Percentiles rank a stretch among this genome's conserved stretches.
Evolutionary conservation across 2,329 filamentous ascomycete genomes (phyloP).

Genomic region (Nakataea oryzae): DNA sequence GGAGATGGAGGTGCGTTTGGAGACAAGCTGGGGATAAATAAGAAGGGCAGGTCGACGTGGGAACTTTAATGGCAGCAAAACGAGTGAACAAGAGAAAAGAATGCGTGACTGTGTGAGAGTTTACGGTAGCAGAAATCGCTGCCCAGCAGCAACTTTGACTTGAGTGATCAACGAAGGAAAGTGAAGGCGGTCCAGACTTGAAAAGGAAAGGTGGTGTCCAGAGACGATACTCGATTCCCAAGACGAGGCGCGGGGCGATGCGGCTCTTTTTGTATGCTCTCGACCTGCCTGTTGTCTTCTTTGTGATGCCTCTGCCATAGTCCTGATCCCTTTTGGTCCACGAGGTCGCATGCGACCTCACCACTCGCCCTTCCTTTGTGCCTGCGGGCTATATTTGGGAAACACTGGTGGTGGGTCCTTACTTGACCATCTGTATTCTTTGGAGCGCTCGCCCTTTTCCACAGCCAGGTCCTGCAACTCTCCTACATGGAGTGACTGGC

Average conservation of each 20-base stretch:
- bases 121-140: neutral
- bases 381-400: neutral
- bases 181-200: neutral
- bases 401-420: neutral
- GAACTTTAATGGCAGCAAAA: neutral
- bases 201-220: neutral
- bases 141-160: constrained; percentile 3
- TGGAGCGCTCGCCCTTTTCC: neutral
- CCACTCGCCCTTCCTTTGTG: neutral
- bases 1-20: neutral
- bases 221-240: neutral
- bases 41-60: neutral
- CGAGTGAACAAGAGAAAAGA: neutral
- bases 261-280: neutral
- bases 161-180: neutral
- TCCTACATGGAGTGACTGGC: neutral
- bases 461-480: neutral
- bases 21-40: neutral
- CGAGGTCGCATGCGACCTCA: neutral
- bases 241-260: neutral
- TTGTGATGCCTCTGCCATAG: neutral
- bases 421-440: no score
- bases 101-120: neutral
- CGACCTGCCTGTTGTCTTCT: neutral
- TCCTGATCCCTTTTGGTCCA: neutral